Base-by-base conservation (phyloP, 2,329 filamentous ascomycete species). In the Fusarium musae region DNA sequence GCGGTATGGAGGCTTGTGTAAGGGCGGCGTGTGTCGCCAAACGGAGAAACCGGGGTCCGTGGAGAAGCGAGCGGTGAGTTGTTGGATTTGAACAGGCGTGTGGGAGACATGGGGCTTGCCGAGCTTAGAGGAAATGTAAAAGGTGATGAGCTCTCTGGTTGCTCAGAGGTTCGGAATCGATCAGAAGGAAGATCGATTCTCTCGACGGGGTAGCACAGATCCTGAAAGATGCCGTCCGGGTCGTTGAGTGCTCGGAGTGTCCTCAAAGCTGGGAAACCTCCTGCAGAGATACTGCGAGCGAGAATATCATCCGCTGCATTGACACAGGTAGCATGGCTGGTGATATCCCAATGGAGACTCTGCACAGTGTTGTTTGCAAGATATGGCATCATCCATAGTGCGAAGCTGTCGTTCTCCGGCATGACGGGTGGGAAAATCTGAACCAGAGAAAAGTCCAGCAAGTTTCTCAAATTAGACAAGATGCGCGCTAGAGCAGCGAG, bases 211-310 rank as follows among this genome's bases (percentile, higher is more conserved):
- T 86, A 87, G 80, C 93, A 95, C 3, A 94, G 85, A 3, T 85
- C 82, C 81, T 95, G 93, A 70, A 95, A 89, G 12, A 88, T 75
- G 32, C 92, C 93, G 9, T 93, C 88, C 3, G 91, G 88, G 72
- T 95, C 93, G 64, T 89, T 89, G 3, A 92, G 93, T 0, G 89
- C 85, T 60, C 93, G 89, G 23, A 95, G 82, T 3, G 79, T 83
- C 15, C 83, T 84, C 15, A 95, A 85, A 1, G 82, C 79, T 0
- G 93, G 93, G 76, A 95, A 93, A 0, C 89, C 90, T 9, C 83
- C 83, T 3, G 87, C 86, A 9, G 81, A 81, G 72, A 95, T 93
- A 75, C 90, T 90, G 65, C 85, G 85, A 3, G 91, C 89, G 12
- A 95, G 85, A 52, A 92, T 88, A 9, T 86, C 84, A 57, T 92